Evolutionary conservation across 2,329 filamentous ascomycete species (phyloP).

Genomic region (Zymoseptoria pseudotritici): DNA sequence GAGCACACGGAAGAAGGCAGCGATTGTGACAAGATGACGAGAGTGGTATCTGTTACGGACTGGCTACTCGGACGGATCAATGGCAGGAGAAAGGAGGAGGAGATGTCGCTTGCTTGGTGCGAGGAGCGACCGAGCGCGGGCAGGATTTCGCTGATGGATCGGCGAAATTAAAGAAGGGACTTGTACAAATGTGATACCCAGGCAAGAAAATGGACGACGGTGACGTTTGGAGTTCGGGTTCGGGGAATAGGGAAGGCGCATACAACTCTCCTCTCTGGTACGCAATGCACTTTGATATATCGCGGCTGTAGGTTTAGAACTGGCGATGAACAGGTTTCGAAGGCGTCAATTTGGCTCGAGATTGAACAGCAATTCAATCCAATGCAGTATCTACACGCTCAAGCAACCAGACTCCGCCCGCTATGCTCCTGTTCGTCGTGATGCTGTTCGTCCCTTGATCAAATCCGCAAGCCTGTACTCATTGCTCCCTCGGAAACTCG

Average conservation of each 20-base stretch:
- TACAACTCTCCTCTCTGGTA: neutral
- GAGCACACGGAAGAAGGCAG: constrained; percentile 82
- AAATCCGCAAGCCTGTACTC: neutral
- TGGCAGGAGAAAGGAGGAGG: constrained; percentile 39
- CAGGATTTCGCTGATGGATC: constrained; percentile 12
- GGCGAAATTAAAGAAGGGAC: constrained; percentile 1
- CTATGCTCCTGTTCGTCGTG: constrained; percentile 4
- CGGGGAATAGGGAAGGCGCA: neutral
- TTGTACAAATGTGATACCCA: neutral
- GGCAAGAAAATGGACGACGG: neutral
- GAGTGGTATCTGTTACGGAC: constrained; percentile 85
- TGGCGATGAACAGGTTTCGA: too few species aligned
- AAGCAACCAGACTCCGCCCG: constrained; percentile 4
- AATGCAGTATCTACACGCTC: neutral
- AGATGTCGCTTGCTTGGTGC: constrained; percentile 39
- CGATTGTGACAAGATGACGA: constrained; percentile 75
- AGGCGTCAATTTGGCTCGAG: neutral
- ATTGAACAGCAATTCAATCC: neutral
- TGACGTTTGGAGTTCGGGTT: neutral
- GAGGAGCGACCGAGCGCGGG: constrained; percentile 15
- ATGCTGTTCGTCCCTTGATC: neutral
- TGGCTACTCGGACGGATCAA: constrained; percentile 81
- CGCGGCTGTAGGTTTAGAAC: too few species aligned
- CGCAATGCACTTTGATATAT: neutral
- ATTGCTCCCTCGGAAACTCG: constrained; percentile 61